Evolutionary conservation across 2,329 filamentous ascomycete species (phyloP).

Genomic region (Magnaporthiopsis rhizophila): DNA sequence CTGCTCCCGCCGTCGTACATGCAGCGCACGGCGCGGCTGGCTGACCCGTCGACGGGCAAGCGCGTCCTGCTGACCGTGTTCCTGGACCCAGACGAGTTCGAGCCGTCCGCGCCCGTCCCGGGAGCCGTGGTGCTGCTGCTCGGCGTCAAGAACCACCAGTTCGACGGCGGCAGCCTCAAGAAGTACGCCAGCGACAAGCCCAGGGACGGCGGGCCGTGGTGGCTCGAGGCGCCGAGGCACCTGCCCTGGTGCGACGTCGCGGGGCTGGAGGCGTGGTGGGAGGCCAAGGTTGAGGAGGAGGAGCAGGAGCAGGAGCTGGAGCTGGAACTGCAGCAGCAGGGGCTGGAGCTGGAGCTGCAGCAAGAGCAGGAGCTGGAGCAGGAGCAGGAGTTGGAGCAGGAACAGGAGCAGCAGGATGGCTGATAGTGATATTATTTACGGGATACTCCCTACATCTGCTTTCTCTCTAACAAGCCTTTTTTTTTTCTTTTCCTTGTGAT

Average conservation of each 20-base stretch:
- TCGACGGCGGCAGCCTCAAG: slow-evolving; percentile 37
- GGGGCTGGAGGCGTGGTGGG: slow-evolving; percentile 39
- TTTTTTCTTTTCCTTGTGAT: no score
- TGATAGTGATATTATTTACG: not conserved
- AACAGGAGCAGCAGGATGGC: no score
- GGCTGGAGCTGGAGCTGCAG: no score
- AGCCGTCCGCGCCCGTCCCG: slow-evolving; percentile 33
- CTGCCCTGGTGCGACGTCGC: slow-evolving; percentile 42
- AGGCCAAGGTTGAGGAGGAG: not conserved
- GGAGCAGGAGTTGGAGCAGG: no score
- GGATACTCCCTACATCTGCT: no score
- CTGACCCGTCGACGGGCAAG: slow-evolving; percentile 43
- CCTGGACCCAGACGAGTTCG: slow-evolving; percentile 41
- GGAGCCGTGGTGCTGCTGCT: slow-evolving; percentile 43
- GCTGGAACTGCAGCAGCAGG: no score
- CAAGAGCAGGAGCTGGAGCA: no score
- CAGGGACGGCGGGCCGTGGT: slow-evolving; percentile 31
- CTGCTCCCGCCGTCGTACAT: slow-evolving; percentile 38
- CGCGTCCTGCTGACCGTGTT: slow-evolving; percentile 47
- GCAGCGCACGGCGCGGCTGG: slow-evolving; percentile 44
- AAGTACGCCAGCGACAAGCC: slow-evolving; percentile 32
- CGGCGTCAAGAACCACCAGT: slow-evolving; percentile 50
- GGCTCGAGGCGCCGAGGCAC: slow-evolving; percentile 39
- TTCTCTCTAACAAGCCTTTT: no score
- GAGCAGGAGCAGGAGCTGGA: not conserved